These are phyloP conservation scores for Kodamaea laetipori DNA, from an alignment of 805 yeast genomes.

Conservation along the genomic window DNA sequence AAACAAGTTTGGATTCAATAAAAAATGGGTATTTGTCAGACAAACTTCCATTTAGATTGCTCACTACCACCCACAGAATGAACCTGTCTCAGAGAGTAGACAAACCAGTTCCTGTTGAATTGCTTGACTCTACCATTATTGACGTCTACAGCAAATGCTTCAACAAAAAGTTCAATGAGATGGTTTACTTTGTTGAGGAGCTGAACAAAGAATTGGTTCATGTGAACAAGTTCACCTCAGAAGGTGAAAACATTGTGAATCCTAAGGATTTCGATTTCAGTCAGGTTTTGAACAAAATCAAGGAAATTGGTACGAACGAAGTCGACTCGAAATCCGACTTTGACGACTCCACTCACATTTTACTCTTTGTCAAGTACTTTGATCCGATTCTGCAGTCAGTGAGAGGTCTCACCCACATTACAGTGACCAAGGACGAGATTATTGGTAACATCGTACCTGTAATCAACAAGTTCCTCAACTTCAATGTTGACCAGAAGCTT, in stretches of 20 bases:
- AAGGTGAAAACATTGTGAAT: constrained; percentile 9
- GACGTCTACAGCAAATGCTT: constrained; percentile 51
- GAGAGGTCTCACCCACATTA: constrained; percentile 65
- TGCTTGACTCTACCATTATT: constrained; percentile 46
- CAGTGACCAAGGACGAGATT: constrained; percentile 50
- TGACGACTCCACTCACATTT: constrained; percentile 25
- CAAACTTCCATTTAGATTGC: constrained; percentile 50
- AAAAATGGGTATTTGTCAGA: background rate
- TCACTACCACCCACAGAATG: constrained; percentile 67
- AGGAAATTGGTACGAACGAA: constrained; percentile 13
- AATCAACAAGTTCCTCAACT: constrained; percentile 44
- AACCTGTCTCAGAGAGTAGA: constrained; percentile 73
- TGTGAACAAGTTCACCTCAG: constrained; percentile 25
- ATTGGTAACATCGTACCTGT: constrained; percentile 44
- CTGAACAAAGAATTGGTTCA: constrained; percentile 40
- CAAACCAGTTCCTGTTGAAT: constrained; percentile 27
- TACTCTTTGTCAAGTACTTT: constrained; percentile 63
- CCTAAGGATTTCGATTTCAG: constrained; percentile 31
- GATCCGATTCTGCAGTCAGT: constrained; percentile 56
- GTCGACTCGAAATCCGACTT: background rate
- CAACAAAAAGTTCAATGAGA: constrained; percentile 48
- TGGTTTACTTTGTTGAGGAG: constrained; percentile 71
- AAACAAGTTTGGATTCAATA: constrained; percentile 7
- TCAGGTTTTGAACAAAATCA: constrained; percentile 20
- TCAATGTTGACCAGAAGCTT: constrained; percentile 35